Evolutionary conservation across 2,329 filamentous ascomycete genomes (phyloP).

Genomic region (Scolecobasidium constrictum): DNA sequence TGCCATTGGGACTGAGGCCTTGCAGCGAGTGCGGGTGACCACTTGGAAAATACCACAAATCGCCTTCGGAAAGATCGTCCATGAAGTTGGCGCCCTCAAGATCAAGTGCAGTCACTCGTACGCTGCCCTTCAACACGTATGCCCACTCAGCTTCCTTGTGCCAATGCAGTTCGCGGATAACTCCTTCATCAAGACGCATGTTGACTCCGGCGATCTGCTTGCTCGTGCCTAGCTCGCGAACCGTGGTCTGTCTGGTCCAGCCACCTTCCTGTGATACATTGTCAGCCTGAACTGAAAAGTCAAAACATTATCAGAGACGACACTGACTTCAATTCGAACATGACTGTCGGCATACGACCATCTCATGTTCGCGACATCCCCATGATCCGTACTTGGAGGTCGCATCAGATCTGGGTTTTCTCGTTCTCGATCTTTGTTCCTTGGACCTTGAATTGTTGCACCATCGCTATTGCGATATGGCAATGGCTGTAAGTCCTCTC

Average conservation of each 20-base stretch:
- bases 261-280: slow-evolving; percentile 45
- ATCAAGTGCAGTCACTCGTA: slow-evolving; percentile 63
- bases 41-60: slow-evolving; percentile 72
- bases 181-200: slow-evolving; percentile 63
- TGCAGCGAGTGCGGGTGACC: slow-evolving; percentile 70
- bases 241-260: slow-evolving; percentile 65
- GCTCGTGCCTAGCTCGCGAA: slow-evolving; percentile 52
- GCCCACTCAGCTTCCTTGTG: slow-evolving; percentile 74
- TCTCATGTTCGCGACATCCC: slow-evolving; percentile 58
- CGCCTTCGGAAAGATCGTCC: slow-evolving; percentile 64
- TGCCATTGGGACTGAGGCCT: slow-evolving; percentile 55
- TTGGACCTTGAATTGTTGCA: slow-evolving; percentile 56
- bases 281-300: not conserved
- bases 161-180: slow-evolving; percentile 70
- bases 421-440: slow-evolving; percentile 55
- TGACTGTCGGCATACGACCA: slow-evolving; percentile 46
- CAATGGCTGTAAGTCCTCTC: slow-evolving; percentile 50
- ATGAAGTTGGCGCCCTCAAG: slow-evolving; percentile 67
- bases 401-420: slow-evolving; percentile 63
- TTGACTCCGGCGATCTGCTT: slow-evolving; percentile 67
- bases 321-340: slow-evolving; percentile 38
- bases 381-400: slow-evolving; percentile 63
- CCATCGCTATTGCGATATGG: slow-evolving; percentile 47
- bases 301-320: not conserved
- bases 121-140: slow-evolving; percentile 59